phyloP scores from a whole-genome alignment of 495 filamentous ascomycete genomes.

The Talaromyces adpressus region DNA sequence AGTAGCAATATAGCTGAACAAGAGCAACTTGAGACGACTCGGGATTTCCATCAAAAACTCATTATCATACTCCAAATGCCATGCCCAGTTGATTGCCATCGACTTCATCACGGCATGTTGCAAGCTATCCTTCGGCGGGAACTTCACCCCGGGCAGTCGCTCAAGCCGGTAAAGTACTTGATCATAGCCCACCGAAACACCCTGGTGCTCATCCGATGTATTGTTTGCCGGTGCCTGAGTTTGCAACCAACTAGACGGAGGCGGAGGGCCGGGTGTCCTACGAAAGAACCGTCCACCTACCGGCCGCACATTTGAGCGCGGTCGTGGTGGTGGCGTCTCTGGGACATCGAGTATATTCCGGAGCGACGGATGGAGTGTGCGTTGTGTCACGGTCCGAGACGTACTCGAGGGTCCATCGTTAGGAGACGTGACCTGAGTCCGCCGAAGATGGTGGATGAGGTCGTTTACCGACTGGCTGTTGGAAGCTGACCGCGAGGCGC shows the following conservation, averaged over 20 bases:
- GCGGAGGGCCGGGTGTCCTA: conserved; percentile 57
- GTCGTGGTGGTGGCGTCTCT: conserved; percentile 59
- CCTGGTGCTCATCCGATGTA: not conserved
- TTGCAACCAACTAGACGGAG: conserved; percentile 63
- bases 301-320: conserved; percentile 44
- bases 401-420: conserved; percentile 14
- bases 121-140: conserved; percentile 44
- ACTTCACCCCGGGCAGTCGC: conserved; percentile 35
- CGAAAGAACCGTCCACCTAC: conserved; percentile 35
- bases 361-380: conserved; percentile 48
- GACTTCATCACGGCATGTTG: conserved; percentile 49
- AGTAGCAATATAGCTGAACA: conserved; percentile 58
- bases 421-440: conserved; percentile 26
- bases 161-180: conserved; percentile 26
- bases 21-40: conserved; percentile 46
- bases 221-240: not conserved
- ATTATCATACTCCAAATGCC: conserved; percentile 58
- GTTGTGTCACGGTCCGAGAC: conserved; percentile 15
- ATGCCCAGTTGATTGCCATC: conserved; percentile 64
- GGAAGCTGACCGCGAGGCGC: conserved; percentile 12
- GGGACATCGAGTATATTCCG: conserved; percentile 60
- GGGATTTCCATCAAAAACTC: conserved; percentile 60
- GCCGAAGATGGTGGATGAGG: conserved; percentile 42
- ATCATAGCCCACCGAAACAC: conserved; percentile 6
- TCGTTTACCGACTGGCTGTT: conserved; percentile 36